Evolutionary conservation across 495 filamentous ascomycete genomes (phyloP).

Genomic region (Acidiella bohemica): DNA sequence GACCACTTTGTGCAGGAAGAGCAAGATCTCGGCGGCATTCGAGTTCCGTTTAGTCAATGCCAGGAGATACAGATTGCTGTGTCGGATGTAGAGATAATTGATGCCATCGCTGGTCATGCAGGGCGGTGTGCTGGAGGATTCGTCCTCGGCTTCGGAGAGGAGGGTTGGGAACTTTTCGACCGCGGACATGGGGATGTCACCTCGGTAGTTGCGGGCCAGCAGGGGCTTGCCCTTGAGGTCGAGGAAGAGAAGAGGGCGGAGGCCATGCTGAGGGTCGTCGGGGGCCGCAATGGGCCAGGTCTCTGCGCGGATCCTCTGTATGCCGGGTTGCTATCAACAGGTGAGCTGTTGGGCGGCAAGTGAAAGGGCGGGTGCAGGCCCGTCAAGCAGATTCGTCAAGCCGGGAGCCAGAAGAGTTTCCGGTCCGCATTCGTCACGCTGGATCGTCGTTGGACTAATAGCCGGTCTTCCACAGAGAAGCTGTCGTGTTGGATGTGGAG

Average conservation of each 20-base stretch:
- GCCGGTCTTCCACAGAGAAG: no score
- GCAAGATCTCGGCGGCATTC: slow-evolving; percentile 94
- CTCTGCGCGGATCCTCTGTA: no score
- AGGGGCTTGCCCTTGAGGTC: slow-evolving; percentile 99
- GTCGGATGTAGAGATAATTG: slow-evolving; percentile 99
- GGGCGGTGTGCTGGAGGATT: slow-evolving; percentile 90
- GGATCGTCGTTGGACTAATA: no score
- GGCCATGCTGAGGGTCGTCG: slow-evolving; percentile 48
- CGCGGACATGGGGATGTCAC: slow-evolving; percentile 98
- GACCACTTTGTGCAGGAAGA: slow-evolving; percentile 96
- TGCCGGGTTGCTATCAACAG: no score
- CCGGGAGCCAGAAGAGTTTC: no score
- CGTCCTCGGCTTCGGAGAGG: slow-evolving; percentile 97
- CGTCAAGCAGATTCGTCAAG: no score
- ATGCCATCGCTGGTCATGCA: slow-evolving; percentile 99
- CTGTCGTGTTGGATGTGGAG: no score
- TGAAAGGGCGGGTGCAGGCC: no score
- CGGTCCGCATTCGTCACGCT: no score
- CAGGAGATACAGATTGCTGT: slow-evolving; percentile 98
- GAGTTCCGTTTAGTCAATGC: slow-evolving; percentile 97
- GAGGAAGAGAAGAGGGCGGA: slow-evolving; percentile 97
- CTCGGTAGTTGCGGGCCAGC: slow-evolving; percentile 94
- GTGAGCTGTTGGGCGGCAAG: no score
- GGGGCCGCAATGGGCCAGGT: slow-evolving; percentile 16
- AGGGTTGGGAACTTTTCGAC: slow-evolving; percentile 98